Evolutionary conservation across 768 basidiomycete genomes (phyloP).

Genomic region (Aureoboletus auriporus): DNA sequence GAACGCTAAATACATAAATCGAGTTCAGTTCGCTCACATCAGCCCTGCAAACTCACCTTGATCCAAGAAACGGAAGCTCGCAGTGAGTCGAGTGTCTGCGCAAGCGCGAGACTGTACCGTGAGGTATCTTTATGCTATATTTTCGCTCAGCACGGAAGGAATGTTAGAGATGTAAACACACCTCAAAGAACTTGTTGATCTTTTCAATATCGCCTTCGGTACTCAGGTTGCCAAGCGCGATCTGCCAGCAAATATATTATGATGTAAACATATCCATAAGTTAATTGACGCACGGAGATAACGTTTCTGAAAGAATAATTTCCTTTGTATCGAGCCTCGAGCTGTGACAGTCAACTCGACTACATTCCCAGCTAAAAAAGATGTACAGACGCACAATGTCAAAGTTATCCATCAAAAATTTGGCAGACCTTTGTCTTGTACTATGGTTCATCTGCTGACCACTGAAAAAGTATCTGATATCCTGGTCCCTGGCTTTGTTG

Average conservation of each 20-base stretch:
- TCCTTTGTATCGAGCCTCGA: conserved; percentile 67
- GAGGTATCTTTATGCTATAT: conserved; percentile 61
- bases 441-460: conserved; percentile 56
- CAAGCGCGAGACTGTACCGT: conserved; percentile 60
- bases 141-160: background rate
- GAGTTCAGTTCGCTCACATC: background rate
- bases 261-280: background rate
- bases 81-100: conserved; percentile 68
- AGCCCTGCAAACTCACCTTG: conserved; percentile 39
- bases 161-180: conserved; percentile 23
- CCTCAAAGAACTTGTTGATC: conserved; percentile 73
- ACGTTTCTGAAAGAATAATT: conserved; percentile 57
- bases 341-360: conserved; percentile 30
- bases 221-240: conserved; percentile 46
- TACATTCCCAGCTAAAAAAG: background rate
- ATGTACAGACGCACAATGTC: conserved; percentile 42
- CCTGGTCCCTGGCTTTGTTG: conserved; percentile 52
- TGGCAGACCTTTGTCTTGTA: conserved; percentile 48
- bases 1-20: conserved; percentile 43
- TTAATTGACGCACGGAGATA: conserved; percentile 41
- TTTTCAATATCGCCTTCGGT: conserved; percentile 61
- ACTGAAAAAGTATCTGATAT: conserved; percentile 59
- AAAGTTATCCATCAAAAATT: conserved; percentile 71
- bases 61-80: conserved; percentile 58
- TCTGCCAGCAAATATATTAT: conserved; percentile 23